Percentiles rank a stretch among this genome's conserved stretches.
These are phyloP conservation scores for Boletus pseudopeckii DNA, from an alignment of 768 basidiomycete species.

Conservation along the genomic window DNA sequence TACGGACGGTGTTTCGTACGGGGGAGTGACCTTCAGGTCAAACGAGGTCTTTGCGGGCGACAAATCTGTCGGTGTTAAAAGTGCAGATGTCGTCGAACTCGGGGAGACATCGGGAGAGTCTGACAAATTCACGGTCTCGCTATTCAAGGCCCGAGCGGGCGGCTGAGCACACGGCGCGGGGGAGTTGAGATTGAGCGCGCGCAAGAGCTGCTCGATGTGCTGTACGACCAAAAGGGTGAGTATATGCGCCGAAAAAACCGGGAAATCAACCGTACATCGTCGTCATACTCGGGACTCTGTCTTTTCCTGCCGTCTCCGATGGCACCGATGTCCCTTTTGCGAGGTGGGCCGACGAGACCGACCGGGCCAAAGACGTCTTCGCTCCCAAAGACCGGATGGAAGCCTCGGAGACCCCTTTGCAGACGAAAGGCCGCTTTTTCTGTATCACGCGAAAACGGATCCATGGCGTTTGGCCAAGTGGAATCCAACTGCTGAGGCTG, in stretches of 20 bases:
- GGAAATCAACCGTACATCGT: conserved; percentile 35
- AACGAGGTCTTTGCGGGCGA: conserved; percentile 60
- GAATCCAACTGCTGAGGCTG: conserved; percentile 66
- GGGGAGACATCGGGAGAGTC: conserved; percentile 72
- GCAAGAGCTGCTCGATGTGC: conserved; percentile 80
- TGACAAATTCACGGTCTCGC: conserved; percentile 38
- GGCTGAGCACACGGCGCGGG: conserved; percentile 52
- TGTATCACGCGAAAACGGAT: conserved; percentile 54
- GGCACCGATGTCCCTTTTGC: conserved; percentile 59
- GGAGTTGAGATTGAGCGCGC: conserved; percentile 76
- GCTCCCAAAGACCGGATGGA: conserved; percentile 29
- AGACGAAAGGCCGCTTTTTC: conserved; percentile 38
- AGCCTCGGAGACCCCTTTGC: conserved; percentile 25
- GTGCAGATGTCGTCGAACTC: conserved; percentile 64
- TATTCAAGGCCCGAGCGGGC: conserved; percentile 41
- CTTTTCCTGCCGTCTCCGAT: conserved; percentile 79
- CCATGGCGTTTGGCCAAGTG: conserved; percentile 67
- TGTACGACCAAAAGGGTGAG: conserved; percentile 32
- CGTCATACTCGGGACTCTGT: conserved; percentile 52
- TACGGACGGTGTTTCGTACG: conserved; percentile 43
- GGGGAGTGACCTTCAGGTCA: conserved; percentile 51
- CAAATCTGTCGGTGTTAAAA: conserved; percentile 71
- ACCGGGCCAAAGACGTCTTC: conserved; percentile 69
- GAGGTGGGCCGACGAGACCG: conserved; percentile 34
- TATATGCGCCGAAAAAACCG: conserved; percentile 28